A percentile compares a stretch with the other conserved stretches of the same genome.
Conservation (phyloP, 164 flowering plant species). For the Liriodendron chinense region DNA sequence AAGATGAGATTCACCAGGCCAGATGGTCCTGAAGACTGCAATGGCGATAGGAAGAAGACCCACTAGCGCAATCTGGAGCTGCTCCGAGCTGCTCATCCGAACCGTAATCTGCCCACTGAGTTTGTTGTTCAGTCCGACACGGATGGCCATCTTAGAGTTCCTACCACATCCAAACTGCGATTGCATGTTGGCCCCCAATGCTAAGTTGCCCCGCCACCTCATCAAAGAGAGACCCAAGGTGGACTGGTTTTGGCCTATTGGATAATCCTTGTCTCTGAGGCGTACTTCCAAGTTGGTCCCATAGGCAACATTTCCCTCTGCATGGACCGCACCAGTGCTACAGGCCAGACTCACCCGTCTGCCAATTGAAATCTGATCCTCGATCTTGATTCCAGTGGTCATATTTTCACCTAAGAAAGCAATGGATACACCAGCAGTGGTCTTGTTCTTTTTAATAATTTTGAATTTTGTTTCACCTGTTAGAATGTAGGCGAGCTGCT, state of each 20-base stretch:
- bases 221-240: constrained; percentile 72
- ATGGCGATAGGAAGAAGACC: constrained; percentile 66
- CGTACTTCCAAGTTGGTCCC: constrained; percentile 86
- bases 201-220: constrained; percentile 87
- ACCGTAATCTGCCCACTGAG: constrained; percentile 81
- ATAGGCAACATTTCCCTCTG: constrained; percentile 72
- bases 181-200: constrained; percentile 72
- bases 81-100: constrained; percentile 83
- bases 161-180: constrained; percentile 75
- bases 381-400: constrained; percentile 72
- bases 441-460: constrained; percentile 70
- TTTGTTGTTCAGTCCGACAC: constrained; percentile 83
- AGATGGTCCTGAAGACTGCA: constrained; percentile 52
- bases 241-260: constrained; percentile 82
- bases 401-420: constrained; percentile 84
- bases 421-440: constrained; percentile 69
- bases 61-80: constrained; percentile 78
- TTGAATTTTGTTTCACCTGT: constrained; percentile 84
- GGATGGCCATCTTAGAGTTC: constrained; percentile 70
- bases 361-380: constrained; percentile 76
- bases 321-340: constrained; percentile 74
- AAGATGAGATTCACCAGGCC: constrained; percentile 57
- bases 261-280: constrained; percentile 69
- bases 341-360: constrained; percentile 66
- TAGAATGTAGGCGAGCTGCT: constrained; percentile 72